Conservation (phyloP, 2,329 filamentous ascomycete species). For the Fusarium sp. region DNA sequence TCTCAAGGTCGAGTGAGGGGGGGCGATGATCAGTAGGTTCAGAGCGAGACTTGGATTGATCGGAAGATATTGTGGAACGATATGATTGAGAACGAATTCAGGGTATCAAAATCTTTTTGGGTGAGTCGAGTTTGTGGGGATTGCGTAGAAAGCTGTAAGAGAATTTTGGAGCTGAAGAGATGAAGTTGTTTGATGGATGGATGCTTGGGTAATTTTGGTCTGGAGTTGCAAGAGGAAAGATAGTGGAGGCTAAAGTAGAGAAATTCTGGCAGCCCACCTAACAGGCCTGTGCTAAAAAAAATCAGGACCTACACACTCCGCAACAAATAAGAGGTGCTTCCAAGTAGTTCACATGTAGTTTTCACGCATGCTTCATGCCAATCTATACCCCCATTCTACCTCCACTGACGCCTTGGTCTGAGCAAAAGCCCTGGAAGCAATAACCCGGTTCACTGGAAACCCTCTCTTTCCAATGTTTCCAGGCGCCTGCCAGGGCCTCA, state of each 20-base stretch:
- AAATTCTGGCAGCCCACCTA: constrained; percentile 40
- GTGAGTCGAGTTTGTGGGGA: background rate
- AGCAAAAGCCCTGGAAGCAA: constrained; percentile 28
- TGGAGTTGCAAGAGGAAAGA: constrained; percentile 35
- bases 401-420: background rate
- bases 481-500: constrained; percentile 1
- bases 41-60: constrained; percentile 15
- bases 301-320: constrained; percentile 8
- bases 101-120: constrained; percentile 26
- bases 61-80: constrained; percentile 13
- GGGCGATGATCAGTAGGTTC: constrained; percentile 35
- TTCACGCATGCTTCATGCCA: too few relatives aligned
- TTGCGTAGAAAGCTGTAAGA: constrained; percentile 2
- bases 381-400: constrained; percentile 12
- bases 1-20: constrained; percentile 38
- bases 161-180: constrained; percentile 16
- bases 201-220: constrained; percentile 37
- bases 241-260: constrained; percentile 19
- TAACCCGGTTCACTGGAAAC: constrained; percentile 26
- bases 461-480: constrained; percentile 15
- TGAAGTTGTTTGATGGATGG: constrained; percentile 16
- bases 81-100: background rate
- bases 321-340: background rate
- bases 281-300: constrained; percentile 15
- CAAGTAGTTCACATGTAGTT: constrained; percentile 13